These are phyloP conservation scores for Dichotomopilus funicola DNA, from an alignment of 2,329 filamentous ascomycete genomes.

Conservation along the genomic window DNA sequence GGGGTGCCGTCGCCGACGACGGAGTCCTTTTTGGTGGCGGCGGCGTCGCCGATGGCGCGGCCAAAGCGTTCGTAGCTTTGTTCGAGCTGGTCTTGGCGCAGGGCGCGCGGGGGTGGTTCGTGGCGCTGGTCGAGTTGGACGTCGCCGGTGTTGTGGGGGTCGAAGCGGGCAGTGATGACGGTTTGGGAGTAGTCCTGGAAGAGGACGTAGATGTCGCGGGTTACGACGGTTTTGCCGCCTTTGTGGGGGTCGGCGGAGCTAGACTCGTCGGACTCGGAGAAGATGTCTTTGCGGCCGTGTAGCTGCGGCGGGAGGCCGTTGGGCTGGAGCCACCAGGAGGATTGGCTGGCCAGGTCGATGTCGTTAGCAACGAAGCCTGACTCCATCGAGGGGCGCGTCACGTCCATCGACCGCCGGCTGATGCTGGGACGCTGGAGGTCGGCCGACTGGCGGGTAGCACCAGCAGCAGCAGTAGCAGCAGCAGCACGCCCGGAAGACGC, in stretches of 20 bases:
- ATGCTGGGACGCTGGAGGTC: constrained; percentile 52
- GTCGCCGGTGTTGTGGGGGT: constrained; percentile 65
- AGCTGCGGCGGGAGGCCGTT: constrained; percentile 74
- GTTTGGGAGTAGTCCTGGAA: constrained; percentile 97
- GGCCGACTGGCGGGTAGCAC: constrained; percentile 52
- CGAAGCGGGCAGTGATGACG: constrained; percentile 72
- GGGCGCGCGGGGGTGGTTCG: constrained; percentile 69
- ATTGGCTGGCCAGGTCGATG: constrained; percentile 66
- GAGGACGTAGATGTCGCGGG: constrained; percentile 78
- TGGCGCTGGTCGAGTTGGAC: constrained; percentile 78
- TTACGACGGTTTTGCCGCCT: constrained; percentile 63
- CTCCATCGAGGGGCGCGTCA: constrained; percentile 66
- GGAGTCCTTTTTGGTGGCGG: constrained; percentile 65
- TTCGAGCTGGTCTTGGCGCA: constrained; percentile 91
- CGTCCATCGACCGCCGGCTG: constrained; percentile 64
- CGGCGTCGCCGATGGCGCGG: constrained; percentile 65
- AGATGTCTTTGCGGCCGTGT: constrained; percentile 75
- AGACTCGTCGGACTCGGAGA: constrained; percentile 75
- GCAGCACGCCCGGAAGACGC: too few species aligned
- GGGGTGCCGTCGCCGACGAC: constrained; percentile 81
- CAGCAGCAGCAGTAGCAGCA: constrained; percentile 27
- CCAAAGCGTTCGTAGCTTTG: constrained; percentile 77
- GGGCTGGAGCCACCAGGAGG: constrained; percentile 81
- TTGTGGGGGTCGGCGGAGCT: constrained; percentile 53
- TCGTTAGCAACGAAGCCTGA: constrained; percentile 83